Percentiles rank a stretch among this genome's conserved stretches.
Conservation (phyloP, 768 basidiomycete genomes). For the Psilocybe sp. region DNA sequence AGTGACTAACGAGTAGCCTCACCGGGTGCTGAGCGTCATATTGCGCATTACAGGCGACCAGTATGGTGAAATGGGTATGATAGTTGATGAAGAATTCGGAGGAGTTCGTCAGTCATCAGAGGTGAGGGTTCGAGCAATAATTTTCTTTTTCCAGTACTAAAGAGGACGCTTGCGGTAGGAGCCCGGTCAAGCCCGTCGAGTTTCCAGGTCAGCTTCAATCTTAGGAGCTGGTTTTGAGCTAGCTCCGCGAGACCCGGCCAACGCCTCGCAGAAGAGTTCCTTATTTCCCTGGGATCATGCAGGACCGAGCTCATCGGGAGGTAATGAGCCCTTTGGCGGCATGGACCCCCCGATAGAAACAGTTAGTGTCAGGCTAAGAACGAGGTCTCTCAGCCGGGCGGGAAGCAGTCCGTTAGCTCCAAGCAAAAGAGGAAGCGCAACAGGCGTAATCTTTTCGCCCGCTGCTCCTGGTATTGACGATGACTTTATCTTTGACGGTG, state of each 20-base stretch:
- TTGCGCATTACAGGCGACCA: slow-evolving; percentile 10
- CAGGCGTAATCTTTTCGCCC: slow-evolving; percentile 50
- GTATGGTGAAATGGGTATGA: slow-evolving; percentile 14
- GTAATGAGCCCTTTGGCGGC: slow-evolving; percentile 33
- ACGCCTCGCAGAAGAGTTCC: slow-evolving; percentile 63
- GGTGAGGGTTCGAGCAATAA: slow-evolving; percentile 27
- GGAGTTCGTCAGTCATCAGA: slow-evolving; percentile 50
- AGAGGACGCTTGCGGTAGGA: slow-evolving; percentile 43
- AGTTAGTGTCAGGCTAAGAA: slow-evolving; percentile 51
- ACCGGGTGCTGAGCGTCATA: neutral
- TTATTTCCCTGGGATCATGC: slow-evolving; percentile 87
- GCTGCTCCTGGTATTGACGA: slow-evolving; percentile 48
- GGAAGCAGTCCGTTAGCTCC: slow-evolving; percentile 54
- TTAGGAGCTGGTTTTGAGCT: slow-evolving; percentile 45
- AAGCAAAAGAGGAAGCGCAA: slow-evolving; percentile 44
- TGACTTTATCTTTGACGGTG: slow-evolving; percentile 69
- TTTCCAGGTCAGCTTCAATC: slow-evolving; percentile 54
- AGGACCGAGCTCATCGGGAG: slow-evolving; percentile 59
- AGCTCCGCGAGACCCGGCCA: slow-evolving; percentile 31
- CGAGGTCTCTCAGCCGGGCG: slow-evolving; percentile 48
- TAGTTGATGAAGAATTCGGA: slow-evolving; percentile 7
- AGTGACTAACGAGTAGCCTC: neutral
- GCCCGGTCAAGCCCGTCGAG: slow-evolving; percentile 81
- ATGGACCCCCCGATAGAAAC: slow-evolving; percentile 48
- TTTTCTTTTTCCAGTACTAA: neutral